Percentiles rank a stretch among this genome's conserved stretches.
phyloP scores from a whole-genome alignment of 495 filamentous ascomycete genomes.

The Hyphodiscus hymeniophilus region DNA sequence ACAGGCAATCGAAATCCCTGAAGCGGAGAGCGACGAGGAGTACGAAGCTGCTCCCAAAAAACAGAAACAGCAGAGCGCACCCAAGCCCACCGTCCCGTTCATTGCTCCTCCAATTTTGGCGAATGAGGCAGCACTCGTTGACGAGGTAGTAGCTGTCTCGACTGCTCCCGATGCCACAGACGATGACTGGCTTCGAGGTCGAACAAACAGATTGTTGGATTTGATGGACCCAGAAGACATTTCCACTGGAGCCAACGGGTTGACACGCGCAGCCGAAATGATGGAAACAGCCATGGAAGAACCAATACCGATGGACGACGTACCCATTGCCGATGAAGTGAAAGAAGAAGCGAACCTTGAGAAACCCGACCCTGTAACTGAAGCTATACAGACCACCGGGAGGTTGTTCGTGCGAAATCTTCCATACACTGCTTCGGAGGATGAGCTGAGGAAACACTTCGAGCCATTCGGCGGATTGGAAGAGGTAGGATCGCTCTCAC shows the following conservation, averaged over 20 bases:
- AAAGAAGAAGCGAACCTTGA: conserved; percentile 24
- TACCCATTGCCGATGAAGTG: conserved; percentile 7
- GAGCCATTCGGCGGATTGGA: conserved; percentile 60
- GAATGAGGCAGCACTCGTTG: background rate
- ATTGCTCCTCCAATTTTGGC: background rate
- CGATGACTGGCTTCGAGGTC: conserved; percentile 85
- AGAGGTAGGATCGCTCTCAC: conserved; percentile 60
- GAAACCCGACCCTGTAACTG: conserved; percentile 27
- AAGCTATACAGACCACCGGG: conserved; percentile 47
- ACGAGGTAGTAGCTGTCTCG: conserved; percentile 1
- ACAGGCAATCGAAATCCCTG: conserved; percentile 28
- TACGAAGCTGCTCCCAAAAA: conserved; percentile 53
- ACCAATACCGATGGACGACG: background rate
- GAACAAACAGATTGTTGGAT: conserved; percentile 84
- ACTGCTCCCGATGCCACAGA: conserved; percentile 47
- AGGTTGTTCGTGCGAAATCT: conserved; percentile 87
- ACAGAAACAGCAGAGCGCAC: conserved; percentile 21
- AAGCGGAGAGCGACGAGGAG: conserved; percentile 53
- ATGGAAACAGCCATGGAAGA: background rate
- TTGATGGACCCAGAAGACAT: conserved; percentile 56
- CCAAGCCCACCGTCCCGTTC: background rate
- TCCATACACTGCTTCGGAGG: conserved; percentile 68
- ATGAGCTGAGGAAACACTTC: conserved; percentile 68
- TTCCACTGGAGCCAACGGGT: background rate
- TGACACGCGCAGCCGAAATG: background rate